Conservation (phyloP, 2,329 filamentous ascomycete species). For the Fusarium equiseti region DNA sequence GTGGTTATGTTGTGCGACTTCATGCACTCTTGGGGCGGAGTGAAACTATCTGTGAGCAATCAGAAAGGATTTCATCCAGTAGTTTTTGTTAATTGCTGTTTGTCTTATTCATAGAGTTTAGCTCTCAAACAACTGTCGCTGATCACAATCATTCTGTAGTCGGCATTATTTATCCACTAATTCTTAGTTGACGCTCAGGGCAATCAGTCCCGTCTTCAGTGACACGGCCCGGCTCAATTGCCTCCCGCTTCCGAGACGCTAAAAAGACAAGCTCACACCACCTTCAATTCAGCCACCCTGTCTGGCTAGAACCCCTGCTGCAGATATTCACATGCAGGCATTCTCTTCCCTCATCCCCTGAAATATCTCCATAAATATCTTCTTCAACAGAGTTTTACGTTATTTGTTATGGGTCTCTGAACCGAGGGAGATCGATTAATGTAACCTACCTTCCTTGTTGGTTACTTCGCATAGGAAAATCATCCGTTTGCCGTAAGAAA, state of each 20-base stretch:
- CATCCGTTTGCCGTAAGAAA: not conserved
- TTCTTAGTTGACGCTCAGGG: not conserved
- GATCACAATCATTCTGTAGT: not conserved
- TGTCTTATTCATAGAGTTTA: not conserved
- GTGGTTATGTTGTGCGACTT: not conserved
- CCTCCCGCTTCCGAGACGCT: not conserved
- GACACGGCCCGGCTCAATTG: not conserved
- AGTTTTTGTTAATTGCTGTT: not conserved
- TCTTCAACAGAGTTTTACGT: not conserved
- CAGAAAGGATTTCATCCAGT: not conserved
- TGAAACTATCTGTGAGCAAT: conserved; percentile 2
- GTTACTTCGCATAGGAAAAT: conserved; percentile 1
- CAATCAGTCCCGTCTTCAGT: not conserved
- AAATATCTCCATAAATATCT: not conserved
- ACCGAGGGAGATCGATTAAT: conserved; percentile 6
- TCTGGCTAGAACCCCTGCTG: not conserved
- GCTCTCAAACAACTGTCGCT: not conserved
- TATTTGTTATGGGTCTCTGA: not conserved
- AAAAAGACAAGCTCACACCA: not conserved
- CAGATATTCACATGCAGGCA: conserved; percentile 1
- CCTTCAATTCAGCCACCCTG: not conserved
- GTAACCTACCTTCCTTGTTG: not conserved
- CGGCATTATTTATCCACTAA: not conserved
- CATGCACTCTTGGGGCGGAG: conserved; percentile 3
- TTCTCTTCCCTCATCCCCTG: not conserved